Base-by-base conservation (phyloP, 257 asterid genomes). In the Fraxinus anomala region DNA sequence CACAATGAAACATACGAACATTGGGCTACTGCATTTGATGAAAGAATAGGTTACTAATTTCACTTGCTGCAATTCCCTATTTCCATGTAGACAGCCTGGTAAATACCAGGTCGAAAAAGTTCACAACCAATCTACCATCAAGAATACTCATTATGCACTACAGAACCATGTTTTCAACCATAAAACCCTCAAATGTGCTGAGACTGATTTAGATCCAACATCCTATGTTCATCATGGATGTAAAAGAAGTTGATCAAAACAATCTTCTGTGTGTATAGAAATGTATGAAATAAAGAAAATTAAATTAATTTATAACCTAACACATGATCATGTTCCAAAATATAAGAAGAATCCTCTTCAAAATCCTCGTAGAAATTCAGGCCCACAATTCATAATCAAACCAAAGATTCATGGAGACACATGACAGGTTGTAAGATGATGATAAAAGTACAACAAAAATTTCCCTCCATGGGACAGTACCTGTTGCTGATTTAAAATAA, bases 361-460 rank as follows among this genome's bases (percentile, higher is more conserved):
- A 73, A 74, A 59, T 75, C 84, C 73, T 80, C 26, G 76, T 49
- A 83, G 84, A 76, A 69, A 78, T 70, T 75, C 42, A 76, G 63
- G 79, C 33, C 79, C 80, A 73, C 68, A 40, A 77, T 24, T 42
- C 28, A 74, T 47, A 80, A 67, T 39, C 77, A 70, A 59, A 16
- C 44, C 49, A 16, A 66, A 70, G 47, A 70, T 75, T 82, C 67
- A 14, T 74, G 19, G 78, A 42, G 39, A 72, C 77, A 51, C 73
- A 54, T 77, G 73, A 75, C 80, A 70, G 31, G 61, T 42, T 76
- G 68, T 47, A 47, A 75, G 75, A 47, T 73, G 72, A 79, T 67
- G 66, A 73, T 63, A 42, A 7, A 76, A 73, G 83, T 89, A 79
- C 91, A 85, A 87, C 87, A 86, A 86, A 79, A 82, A 49, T 23